A percentile compares a stretch with the other conserved stretches of the same genome.
Evolutionary conservation across 2,329 filamentous ascomycete species (phyloP).

Genomic region (Xylariales sp.): DNA sequence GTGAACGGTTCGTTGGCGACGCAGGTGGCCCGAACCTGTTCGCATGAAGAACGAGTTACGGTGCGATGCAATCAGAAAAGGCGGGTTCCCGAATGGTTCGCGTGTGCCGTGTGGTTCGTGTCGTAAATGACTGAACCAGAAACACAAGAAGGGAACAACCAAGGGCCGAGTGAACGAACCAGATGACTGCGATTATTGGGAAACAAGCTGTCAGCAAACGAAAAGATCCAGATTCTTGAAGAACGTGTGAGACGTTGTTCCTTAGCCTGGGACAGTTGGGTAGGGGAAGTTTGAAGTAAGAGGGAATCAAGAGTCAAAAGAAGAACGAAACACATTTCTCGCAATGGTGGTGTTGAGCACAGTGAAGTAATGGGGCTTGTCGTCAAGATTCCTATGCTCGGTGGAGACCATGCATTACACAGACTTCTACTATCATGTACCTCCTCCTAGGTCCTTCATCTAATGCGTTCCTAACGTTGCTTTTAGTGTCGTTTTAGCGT

Average conservation of each 20-base stretch:
- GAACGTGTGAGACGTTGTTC: slow-evolving; percentile 27
- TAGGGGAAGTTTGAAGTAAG: slow-evolving; percentile 13
- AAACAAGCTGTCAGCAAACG: slow-evolving; percentile 21
- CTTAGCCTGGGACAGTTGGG: slow-evolving; percentile 21
- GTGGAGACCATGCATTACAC: slow-evolving; percentile 24
- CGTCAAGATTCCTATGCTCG: slow-evolving; percentile 20
- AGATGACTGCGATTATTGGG: slow-evolving; percentile 19
- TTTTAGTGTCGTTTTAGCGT: not conserved
- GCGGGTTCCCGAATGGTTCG: slow-evolving; percentile 32
- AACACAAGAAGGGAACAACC: slow-evolving; percentile 11
- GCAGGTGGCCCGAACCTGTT: slow-evolving; percentile 43
- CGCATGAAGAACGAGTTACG: slow-evolving; percentile 33
- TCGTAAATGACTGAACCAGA: slow-evolving; percentile 23
- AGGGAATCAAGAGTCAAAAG: slow-evolving; percentile 22
- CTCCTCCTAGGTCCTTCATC: slow-evolving; percentile 13
- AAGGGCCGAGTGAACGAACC: slow-evolving; percentile 17
- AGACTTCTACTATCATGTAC: slow-evolving; percentile 24
- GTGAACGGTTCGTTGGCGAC: slow-evolving; percentile 32
- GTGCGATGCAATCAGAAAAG: slow-evolving; percentile 31
- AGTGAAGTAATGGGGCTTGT: slow-evolving; percentile 21
- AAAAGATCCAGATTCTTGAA: slow-evolving; percentile 4
- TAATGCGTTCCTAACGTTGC: slow-evolving; percentile 1
- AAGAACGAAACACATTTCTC: slow-evolving; percentile 26
- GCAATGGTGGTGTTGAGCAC: slow-evolving; percentile 15
- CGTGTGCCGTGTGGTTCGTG: slow-evolving; percentile 23